phyloP scores from a whole-genome alignment of 257 asterid genomes.

The Penstemon eatonii region DNA sequence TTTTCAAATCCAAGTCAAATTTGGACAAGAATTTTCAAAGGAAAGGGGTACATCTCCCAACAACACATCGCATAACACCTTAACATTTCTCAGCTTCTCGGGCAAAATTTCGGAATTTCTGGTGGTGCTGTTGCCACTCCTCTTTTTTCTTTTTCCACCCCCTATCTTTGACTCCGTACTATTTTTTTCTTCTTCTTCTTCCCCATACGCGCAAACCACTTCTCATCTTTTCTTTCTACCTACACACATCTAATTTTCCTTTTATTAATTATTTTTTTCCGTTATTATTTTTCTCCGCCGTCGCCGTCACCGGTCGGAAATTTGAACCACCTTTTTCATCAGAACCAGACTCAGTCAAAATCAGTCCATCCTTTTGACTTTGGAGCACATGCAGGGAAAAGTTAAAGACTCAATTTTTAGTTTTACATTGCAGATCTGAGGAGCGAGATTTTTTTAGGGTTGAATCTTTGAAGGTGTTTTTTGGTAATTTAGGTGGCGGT shows the following conservation, averaged over 20 bases:
- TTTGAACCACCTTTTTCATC: too few species aligned
- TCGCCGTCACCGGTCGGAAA: conserved; percentile 1
- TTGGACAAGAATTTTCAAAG: too few species aligned
- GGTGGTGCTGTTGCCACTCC: conserved; percentile 33
- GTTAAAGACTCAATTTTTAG: background rate
- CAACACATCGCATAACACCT: conserved; percentile 32
- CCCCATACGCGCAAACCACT: conserved; percentile 31
- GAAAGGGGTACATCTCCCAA: conserved; percentile 21
- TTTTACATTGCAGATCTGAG: conserved; percentile 34
- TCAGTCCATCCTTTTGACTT: conserved; percentile 31
- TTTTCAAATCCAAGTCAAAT: too few species aligned
- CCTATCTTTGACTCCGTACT: conserved; percentile 41
- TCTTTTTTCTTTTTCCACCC: conserved; percentile 23
- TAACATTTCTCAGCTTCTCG: conserved; percentile 34
- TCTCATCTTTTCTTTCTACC: conserved; percentile 2
- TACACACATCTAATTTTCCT: conserved; percentile 1
- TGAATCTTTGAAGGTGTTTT: conserved; percentile 28
- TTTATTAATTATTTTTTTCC: conserved; percentile 1
- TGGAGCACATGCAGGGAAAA: background rate
- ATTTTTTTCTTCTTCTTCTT: conserved; percentile 10
- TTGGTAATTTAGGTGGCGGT: conserved; percentile 35
- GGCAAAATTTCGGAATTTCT: conserved; percentile 34
- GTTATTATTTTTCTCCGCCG: conserved; percentile 7
- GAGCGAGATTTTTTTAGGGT: conserved; percentile 25
- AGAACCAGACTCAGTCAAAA: conserved; percentile 19